These are phyloP conservation scores for Fusarium sp. DNA, from an alignment of 2,329 filamentous ascomycete genomes.

Conservation along the genomic window DNA sequence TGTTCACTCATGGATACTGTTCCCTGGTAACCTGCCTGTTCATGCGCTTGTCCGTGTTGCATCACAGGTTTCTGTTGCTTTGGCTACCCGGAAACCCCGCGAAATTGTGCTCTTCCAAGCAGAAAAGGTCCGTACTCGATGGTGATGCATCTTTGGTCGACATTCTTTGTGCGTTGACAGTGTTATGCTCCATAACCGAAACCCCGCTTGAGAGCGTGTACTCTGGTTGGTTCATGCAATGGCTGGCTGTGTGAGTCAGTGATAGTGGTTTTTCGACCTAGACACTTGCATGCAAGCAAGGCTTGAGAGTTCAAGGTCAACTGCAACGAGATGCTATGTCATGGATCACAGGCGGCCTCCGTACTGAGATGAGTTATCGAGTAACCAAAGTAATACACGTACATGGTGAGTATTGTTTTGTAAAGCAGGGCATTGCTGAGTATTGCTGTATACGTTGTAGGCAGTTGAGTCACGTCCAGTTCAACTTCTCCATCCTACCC, in stretches of 20 bases:
- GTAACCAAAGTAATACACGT: background rate
- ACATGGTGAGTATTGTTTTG: too few relatives aligned
- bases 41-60: conserved; percentile 4
- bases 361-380: background rate
- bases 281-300: background rate
- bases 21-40: conserved; percentile 16
- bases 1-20: background rate
- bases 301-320: background rate
- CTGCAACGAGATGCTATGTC: background rate
- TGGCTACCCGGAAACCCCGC: background rate
- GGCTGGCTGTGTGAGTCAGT: conserved; percentile 14
- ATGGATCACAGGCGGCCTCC: background rate
- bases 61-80: background rate
- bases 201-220: conserved; percentile 1
- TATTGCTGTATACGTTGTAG: background rate
- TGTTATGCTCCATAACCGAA: conserved; percentile 6
- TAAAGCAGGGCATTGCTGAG: background rate
- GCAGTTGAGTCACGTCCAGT: background rate
- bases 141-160: background rate
- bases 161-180: background rate
- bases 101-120: background rate
- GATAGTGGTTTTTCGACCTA: background rate
- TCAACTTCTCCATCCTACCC: conserved; percentile 5
- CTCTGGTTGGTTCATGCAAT: conserved; percentile 6
- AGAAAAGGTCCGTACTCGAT: background rate